Percentiles rank a stretch among this genome's conserved stretches.
Conservation (phyloP, 805 yeast species). For the Candida sanyiensis region DNA sequence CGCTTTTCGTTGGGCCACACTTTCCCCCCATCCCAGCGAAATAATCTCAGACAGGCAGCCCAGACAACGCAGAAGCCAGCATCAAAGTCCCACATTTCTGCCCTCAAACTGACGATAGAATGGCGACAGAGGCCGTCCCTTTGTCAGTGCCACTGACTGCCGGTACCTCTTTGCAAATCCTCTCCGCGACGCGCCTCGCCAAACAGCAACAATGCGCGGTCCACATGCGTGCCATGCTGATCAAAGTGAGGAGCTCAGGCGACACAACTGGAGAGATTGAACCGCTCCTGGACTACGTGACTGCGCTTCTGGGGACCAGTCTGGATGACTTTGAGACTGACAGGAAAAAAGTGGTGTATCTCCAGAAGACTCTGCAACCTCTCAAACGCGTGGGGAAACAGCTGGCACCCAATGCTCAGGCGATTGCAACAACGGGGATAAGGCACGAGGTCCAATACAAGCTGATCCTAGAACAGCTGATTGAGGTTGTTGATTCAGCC, state of each 20-base stretch:
- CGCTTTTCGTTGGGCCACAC: background rate
- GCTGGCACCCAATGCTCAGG: conserved; percentile 18
- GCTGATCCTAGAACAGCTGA: conserved; percentile 4
- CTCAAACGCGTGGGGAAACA: conserved; percentile 10
- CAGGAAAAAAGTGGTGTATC: conserved; percentile 10
- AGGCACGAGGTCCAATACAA: background rate
- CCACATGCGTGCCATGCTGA: conserved; percentile 25
- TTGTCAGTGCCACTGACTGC: conserved; percentile 2
- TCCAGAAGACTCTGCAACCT: conserved; percentile 1
- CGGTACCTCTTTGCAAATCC: conserved; percentile 33
- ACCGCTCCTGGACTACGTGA: conserved; percentile 17
- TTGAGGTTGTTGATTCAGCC: conserved; percentile 25
- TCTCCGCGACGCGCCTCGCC: conserved; percentile 48
- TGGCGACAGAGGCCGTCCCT: background rate
- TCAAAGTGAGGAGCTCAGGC: conserved; percentile 11
- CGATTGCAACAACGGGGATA: background rate
- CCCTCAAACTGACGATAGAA: no score
- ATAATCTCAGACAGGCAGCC: background rate
- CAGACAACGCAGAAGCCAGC: no score
- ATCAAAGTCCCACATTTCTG: no score
- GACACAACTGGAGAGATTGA: conserved; percentile 5
- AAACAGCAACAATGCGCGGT: conserved; percentile 37
- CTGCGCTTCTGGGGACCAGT: conserved; percentile 15
- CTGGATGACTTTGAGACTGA: conserved; percentile 13
- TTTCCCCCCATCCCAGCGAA: background rate